phyloP scores from a whole-genome alignment of 805 yeast species.

The Candida easanensis region DNA sequence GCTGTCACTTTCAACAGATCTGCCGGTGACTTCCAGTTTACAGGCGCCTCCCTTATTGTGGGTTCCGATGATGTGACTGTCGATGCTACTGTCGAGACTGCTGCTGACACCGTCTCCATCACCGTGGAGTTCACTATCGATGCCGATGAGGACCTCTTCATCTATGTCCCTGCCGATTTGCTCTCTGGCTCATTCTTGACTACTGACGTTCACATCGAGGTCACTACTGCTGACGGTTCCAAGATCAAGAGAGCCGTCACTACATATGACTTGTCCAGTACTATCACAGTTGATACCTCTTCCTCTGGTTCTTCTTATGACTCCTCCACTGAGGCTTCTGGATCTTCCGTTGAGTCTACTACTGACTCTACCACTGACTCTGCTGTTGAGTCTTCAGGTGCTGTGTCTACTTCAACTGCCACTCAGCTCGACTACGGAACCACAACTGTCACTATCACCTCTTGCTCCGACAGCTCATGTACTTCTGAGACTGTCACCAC shows the following conservation, averaged over 20 bases:
- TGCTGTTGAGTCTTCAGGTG: constrained; percentile 1
- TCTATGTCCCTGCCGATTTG: background rate
- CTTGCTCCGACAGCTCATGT: constrained; percentile 7
- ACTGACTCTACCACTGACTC: background rate
- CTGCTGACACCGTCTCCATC: background rate
- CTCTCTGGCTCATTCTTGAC: background rate
- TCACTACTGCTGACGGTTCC: constrained; percentile 3
- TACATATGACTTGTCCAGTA: background rate
- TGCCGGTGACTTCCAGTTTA: background rate
- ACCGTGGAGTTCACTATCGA: background rate
- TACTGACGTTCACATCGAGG: constrained; percentile 2
- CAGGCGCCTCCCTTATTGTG: background rate
- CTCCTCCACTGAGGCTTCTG: too few relatives aligned
- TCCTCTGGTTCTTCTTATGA: background rate
- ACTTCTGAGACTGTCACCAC: constrained; percentile 1
- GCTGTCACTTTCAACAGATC: background rate
- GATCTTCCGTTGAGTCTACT: background rate
- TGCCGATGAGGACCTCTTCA: background rate
- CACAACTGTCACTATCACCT: constrained; percentile 4
- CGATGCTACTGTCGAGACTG: background rate
- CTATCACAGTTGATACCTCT: constrained; percentile 5
- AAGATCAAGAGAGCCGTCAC: constrained; percentile 8
- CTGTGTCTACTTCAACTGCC: background rate
- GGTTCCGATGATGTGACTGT: background rate
- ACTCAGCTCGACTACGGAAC: background rate